Base-by-base conservation (phyloP, 352 stramenopile species). In the Nothophytophthora sp. region DNA sequence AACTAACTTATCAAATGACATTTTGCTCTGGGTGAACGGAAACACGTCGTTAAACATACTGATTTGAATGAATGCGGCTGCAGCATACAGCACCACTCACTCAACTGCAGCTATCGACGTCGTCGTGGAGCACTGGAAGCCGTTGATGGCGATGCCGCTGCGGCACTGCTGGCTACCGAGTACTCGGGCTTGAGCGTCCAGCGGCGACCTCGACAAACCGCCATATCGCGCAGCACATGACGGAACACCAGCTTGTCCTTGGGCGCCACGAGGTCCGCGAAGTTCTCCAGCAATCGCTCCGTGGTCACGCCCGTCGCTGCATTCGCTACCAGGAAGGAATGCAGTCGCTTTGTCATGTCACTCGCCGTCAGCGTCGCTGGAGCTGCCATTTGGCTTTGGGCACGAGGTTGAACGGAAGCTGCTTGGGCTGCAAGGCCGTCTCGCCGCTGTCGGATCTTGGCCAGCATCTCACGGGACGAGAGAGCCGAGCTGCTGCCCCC, bases 171-270 rank as follows among this genome's bases (percentile, higher is more conserved):
- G n/a, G n/a, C n/a, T n/a, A 55, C 41, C 0, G 44, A 58, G 42
- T 80, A 93, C 41, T 87, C 82, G 10, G 70, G 22, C 33, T 88
- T 93, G 23, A 96, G 61, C 28, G 62, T 76, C 86, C 86, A 96
- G 25, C 81, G 73, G 35, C 84, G 69, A 22, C 67, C 70, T 6
- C 65, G 72, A 45, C 82, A 92, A 18, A 78, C 67, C 1, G 86
- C 86, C 67, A 96, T 93, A 38, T 90, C 79, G 45, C 79, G 82
- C 47, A 96, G 63, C 38, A 96, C 53, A 25, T 90, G 88, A 13
- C 86, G 81, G 50, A 96, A 96, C 15, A 95, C 66, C 20, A 94
- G 68, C 50, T 96, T 96, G 67, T 96, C 84, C 51, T 94, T 90
- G n/a, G 73, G 73, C 22, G 86, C 76, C 11, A 95, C 69, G 19